Evolutionary conservation across 1,139 yeast genomes (phyloP).

Genomic region (Hansenula sp.): DNA sequence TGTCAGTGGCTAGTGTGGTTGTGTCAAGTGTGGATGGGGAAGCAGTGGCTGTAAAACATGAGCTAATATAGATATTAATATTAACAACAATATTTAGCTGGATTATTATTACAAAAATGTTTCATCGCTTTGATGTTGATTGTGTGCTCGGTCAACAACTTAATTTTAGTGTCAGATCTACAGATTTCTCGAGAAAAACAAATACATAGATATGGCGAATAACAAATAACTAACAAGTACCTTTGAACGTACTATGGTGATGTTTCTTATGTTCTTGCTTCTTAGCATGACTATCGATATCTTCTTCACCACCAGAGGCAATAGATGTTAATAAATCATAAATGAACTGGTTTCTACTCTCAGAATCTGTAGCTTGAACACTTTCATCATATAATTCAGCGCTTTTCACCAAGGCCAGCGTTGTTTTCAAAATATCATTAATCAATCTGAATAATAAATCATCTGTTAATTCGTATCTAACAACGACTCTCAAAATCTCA

Average conservation of each 20-base stretch:
- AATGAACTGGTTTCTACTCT: constrained; percentile 27
- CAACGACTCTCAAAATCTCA: constrained; percentile 84
- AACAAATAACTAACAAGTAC: constrained; percentile 37
- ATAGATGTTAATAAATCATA: constrained; percentile 33
- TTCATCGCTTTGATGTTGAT: no score
- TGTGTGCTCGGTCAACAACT: no score
- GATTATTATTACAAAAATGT: no score
- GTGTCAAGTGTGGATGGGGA: no score
- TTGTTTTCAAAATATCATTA: constrained; percentile 55
- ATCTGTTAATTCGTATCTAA: constrained; percentile 65
- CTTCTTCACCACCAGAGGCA: constrained; percentile 33
- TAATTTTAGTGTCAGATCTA: no score
- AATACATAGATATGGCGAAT: no score
- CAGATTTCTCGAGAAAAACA: no score
- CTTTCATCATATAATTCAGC: constrained; percentile 31
- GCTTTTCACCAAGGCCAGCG: constrained; percentile 49
- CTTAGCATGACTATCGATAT: constrained; percentile 12
- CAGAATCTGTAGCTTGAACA: constrained; percentile 9
- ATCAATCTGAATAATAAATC: constrained; percentile 72
- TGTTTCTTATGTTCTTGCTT: constrained; percentile 29
- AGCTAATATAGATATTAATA: no score
- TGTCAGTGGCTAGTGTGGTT: no score
- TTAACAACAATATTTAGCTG: no score
- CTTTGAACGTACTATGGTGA: constrained; percentile 45
- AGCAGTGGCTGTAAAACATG: no score